Base-by-base conservation (phyloP, 495 filamentous ascomycete species). In the Penicillium ochrochloron region DNA sequence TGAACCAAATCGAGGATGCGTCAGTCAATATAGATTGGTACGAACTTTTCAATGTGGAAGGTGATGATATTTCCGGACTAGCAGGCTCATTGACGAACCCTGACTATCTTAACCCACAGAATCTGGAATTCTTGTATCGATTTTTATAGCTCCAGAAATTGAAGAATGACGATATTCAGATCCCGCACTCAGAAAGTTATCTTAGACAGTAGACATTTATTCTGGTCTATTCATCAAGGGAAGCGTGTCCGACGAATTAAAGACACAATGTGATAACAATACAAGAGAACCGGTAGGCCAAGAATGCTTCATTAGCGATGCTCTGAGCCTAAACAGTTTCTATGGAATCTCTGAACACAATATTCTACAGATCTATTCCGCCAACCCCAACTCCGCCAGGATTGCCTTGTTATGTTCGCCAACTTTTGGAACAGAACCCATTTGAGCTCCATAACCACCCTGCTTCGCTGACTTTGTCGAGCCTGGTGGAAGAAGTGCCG, bases 401-500 rank as follows among this genome's bases (percentile, higher is more conserved):
- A 79, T 82, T 17, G 70, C 63, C 44, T 67, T 54, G 61, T 83
- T 83, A 52, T 82, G 79, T 55, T 81, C 76, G 8, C 80, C 79
- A 35, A 81, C 76, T 17, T 60, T 57, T 1, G 80, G 77, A 27
- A 75, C 69, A n/a, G 72, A 66, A n/a, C 69, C 74, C 70, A 77
- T 75, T 14, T 70, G 57, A 41, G 70, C 73, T 6, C 55, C 61
- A 50, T 63, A 73, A 3, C 66, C 67, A 46, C 65, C 65, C 3
- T 60, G 61, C 0, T 61, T 67, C 1, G 41, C 65, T 5, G 50
- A 52, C 5, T 66, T 70, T 17, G 73, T 74, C 1, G 64, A 67
- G 5, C 81, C 78, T 3, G 78, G 80, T 0, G 82, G 81, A 9
- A 82, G 66, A 48, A 85, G 67, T 10, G 81, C 79, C 15, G 75